These are phyloP conservation scores for Pezicula rhizophila DNA, from an alignment of 2,329 filamentous ascomycete species.

Conservation along the genomic window DNA sequence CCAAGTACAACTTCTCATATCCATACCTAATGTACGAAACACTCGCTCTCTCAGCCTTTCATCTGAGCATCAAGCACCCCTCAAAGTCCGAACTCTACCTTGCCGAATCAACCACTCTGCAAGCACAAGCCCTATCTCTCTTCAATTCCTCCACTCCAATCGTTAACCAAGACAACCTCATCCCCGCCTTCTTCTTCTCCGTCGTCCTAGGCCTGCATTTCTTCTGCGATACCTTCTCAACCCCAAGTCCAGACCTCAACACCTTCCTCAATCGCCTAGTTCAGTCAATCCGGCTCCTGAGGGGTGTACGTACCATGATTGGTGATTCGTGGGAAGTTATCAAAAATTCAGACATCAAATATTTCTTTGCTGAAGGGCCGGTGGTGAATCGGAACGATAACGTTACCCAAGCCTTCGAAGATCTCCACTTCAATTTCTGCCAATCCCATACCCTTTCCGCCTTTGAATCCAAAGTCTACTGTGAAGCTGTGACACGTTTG, in stretches of 20 bases:
- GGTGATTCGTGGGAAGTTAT: conserved; percentile 17
- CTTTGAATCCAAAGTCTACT: conserved; percentile 4
- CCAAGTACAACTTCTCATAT: conserved; percentile 9
- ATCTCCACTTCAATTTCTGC: neutral
- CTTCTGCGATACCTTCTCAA: conserved; percentile 31
- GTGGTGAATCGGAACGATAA: conserved; percentile 5
- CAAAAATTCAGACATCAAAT: conserved; percentile 19
- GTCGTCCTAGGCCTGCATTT: conserved; percentile 27
- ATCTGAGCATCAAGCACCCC: conserved; percentile 23
- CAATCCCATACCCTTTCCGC: neutral
- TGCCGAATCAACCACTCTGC: conserved; percentile 27
- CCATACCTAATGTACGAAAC: conserved; percentile 29
- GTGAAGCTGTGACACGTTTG: conserved; percentile 8
- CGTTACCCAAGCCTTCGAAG: neutral
- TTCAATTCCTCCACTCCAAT: conserved; percentile 24
- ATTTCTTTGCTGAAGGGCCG: conserved; percentile 1
- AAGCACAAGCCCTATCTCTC: conserved; percentile 22
- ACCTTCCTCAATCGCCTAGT: conserved; percentile 23
- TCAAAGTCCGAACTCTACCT: conserved; percentile 19
- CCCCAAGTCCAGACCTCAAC: conserved; percentile 23
- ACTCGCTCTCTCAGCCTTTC: conserved; percentile 28
- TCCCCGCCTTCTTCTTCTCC: conserved; percentile 26
- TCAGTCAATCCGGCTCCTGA: conserved; percentile 21
- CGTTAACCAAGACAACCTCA: conserved; percentile 14
- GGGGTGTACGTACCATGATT: conserved; percentile 22